Base-by-base conservation (phyloP, 768 basidiomycete genomes). In the Russula dissimulans region DNA sequence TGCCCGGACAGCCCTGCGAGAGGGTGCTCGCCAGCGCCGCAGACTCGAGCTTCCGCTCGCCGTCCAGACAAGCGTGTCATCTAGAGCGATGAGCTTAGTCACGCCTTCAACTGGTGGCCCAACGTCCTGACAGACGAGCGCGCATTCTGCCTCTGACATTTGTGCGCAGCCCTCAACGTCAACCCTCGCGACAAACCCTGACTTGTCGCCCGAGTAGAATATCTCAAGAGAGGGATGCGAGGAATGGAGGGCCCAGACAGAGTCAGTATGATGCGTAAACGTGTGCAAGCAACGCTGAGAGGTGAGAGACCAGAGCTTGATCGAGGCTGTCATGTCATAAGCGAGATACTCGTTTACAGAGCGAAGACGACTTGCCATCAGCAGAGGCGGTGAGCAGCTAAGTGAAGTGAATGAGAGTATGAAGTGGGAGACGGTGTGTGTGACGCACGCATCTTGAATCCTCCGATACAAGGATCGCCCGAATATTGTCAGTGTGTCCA, bases 401-500 rank as follows among this genome's bases (percentile, higher is more conserved):
- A 8, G 18, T 9, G 22, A 54, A 63, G 50, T 34, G 17, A 18
- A 34, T 15, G 18, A 48, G 44, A 51, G 31, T 8, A n/a, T 1
- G 67, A 64, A 49, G 63, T 57, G 5, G 48, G 42, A 55, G 43
- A 48, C 7, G 3, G 34, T 36, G 34, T 7, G 34, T 15, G 54
- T 46, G 2, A 76, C 91, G 72, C 69, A 95, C 91, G 72, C 92
- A 93, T 82, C 82, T 82, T 26, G 91, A 85, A 71, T 97, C 95
- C 32, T 94, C 92, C 5, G 90, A 91, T 1, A 98, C 78, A 22
- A 95, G 72, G 46, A 97, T 87, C 4, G 91, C 84, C 9, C 95
- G 81, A 61, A 99, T 94, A 67, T 97, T 98, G 72, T 99, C 97
- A 0, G 95, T 95, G 70, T 99, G 95, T 0, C 95, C 95, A 7